phyloP scores from a whole-genome alignment of 371 early-diverging fungal genomes.

The Mucor mucedo region DNA sequence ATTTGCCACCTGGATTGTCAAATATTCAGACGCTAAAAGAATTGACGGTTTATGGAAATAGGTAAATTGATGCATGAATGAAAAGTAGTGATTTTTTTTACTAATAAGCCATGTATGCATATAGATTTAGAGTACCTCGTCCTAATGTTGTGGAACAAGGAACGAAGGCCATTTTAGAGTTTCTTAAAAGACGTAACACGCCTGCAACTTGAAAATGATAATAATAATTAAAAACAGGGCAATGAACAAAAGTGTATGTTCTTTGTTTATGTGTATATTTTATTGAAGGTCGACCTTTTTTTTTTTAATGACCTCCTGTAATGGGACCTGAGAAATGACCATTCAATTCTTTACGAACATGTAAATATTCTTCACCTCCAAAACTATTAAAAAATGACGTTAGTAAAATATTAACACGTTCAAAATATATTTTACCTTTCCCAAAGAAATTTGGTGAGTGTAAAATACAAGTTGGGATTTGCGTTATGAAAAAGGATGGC shows the following conservation, averaged over 20 bases:
- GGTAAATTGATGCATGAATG: constrained; percentile 22
- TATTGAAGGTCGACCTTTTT: no score
- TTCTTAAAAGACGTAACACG: constrained; percentile 42
- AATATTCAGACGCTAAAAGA: constrained; percentile 52
- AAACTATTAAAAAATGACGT: constrained; percentile 26
- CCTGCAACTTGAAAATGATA: not conserved
- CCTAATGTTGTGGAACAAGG: constrained; percentile 68
- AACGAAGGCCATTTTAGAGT: constrained; percentile 63
- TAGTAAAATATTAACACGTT: not conserved
- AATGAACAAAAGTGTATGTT: no score
- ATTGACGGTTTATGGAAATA: constrained; percentile 65
- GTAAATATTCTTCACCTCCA: constrained; percentile 53
- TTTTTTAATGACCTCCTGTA: constrained; percentile 7
- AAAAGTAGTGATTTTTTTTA: not conserved
- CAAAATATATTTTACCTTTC: constrained; percentile 37
- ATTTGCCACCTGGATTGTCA: constrained; percentile 66
- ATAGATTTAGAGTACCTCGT: constrained; percentile 68
- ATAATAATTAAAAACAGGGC: not conserved
- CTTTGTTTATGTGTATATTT: no score
- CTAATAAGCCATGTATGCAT: not conserved
- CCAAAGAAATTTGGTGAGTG: constrained; percentile 50
- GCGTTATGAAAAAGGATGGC: constrained; percentile 76
- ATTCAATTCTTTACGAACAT: constrained; percentile 43
- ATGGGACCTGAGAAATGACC: constrained; percentile 41
- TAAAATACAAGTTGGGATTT: constrained; percentile 63